Percentiles rank a stretch among this genome's conserved stretches.
phyloP scores from a whole-genome alignment of 176 grass and related monocot species.

The Aegilops speltoides region DNA sequence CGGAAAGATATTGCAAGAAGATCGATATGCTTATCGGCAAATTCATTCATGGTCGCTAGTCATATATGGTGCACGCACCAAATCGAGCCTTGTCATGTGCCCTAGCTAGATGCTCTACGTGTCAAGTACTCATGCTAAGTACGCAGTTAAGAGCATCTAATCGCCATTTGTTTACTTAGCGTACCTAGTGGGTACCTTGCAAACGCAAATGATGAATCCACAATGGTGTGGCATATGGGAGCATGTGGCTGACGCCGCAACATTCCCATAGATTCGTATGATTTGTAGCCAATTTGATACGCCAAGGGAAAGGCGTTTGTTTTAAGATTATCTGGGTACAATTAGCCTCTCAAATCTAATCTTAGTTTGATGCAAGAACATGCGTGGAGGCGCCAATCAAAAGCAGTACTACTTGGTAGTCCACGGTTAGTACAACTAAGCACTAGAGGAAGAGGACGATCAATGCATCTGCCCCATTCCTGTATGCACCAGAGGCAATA shows the following conservation, averaged over 20 bases:
- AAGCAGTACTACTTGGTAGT: not conserved
- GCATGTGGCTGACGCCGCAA: not conserved
- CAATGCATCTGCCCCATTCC: not conserved
- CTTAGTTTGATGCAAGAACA: not conserved
- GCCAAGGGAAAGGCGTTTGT: not conserved
- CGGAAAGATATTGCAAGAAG: not conserved
- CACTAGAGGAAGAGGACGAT: not conserved
- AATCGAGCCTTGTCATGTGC: slow-evolving; percentile 21
- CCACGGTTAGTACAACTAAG: not conserved
- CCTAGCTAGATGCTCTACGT: slow-evolving; percentile 34
- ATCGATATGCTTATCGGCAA: slow-evolving; percentile 17
- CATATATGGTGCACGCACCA: slow-evolving; percentile 10
- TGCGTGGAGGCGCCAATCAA: not conserved
- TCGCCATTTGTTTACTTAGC: not conserved
- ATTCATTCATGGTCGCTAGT: slow-evolving; percentile 1
- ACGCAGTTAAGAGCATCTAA: not conserved
- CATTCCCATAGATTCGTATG: slow-evolving; percentile 1
- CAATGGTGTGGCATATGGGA: not conserved
- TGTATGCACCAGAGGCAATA: not conserved
- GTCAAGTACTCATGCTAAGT: slow-evolving; percentile 8
- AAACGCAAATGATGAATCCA: not conserved
- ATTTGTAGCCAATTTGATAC: not conserved
- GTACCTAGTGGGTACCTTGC: not conserved
- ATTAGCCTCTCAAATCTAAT: not conserved
- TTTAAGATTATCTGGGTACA: not conserved